Evolutionary conservation across 73 alveolate genomes (phyloP), one percentile per base, ranked within the genome.

Genomic region (Paramecium caudatum): DNA sequence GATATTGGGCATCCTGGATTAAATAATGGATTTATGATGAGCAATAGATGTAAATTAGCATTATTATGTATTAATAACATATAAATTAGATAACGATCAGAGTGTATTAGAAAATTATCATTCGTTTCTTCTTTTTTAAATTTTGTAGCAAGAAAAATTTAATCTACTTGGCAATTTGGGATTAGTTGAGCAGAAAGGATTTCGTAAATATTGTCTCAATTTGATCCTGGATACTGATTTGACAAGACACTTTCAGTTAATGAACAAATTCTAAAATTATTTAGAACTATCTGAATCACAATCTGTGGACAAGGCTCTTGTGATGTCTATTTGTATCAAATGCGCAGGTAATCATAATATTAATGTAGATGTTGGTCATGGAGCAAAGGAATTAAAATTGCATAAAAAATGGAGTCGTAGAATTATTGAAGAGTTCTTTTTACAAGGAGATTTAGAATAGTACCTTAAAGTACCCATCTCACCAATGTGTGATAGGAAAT

Each of bases 1-100:
- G 96, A 93, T 43, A 23, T 81, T 23, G 96, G 92, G 12, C 96
- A 93, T 91, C 96, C 96, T 7, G 96, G 96, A 16, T 82, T 90
- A 16, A 93, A 91, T 62, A 93, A 93, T 55, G 82, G 82, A 23
- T 93, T 62, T 65, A 30, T 91, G 86, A 91, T 91, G 0, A n/a
- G 45, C 1, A 93, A 91, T 47, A 82, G 46, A 62, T 86, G 82
- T 47, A 91, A 91, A 39, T 63, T 93, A 15, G 96, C 96, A 8
- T 4, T 93, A 16, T 62, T 91, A 46, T 93, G 92, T 55, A 74
- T 33, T 6, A 65, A 30, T 65, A 10, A 32, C 12, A 21, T 65
- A 12, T 25, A 4, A 55, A 13, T 36, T 74, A 74, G 88, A 74
- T 15, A 74, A 74, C 32, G 96, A 88, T 93, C 43, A 91, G 36